Evolutionary conservation across 2,329 filamentous ascomycete genomes (phyloP).

Genomic region (Waltergamsia citrina): DNA sequence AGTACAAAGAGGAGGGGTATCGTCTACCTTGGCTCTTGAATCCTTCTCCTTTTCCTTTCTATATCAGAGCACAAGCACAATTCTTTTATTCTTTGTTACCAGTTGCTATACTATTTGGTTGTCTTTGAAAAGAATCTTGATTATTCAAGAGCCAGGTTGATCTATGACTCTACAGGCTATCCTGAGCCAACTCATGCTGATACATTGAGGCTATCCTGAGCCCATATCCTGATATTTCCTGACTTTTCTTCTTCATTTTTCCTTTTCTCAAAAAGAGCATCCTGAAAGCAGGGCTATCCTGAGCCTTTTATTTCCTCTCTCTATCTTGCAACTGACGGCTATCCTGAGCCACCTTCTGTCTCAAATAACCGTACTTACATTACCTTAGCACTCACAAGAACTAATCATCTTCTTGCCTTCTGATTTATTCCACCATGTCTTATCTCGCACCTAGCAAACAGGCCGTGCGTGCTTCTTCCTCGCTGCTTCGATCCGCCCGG

Average conservation of each 20-base stretch:
- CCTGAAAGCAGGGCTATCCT: too few species aligned
- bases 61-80: neutral
- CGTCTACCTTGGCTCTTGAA: neutral
- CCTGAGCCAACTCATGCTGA: too few species aligned
- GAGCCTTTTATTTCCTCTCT: too few species aligned
- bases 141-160: too few species aligned
- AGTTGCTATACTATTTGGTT: too few species aligned
- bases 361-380: too few species aligned
- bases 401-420: too few species aligned
- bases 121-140: neutral
- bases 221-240: too few species aligned
- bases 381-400: conserved; percentile 3
- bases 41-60: neutral
- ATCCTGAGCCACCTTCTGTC: conserved; percentile 2
- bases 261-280: too few species aligned
- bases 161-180: too few species aligned
- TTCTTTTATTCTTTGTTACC: neutral
- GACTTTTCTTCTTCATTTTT: too few species aligned
- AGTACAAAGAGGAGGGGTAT: neutral
- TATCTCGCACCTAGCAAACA: conserved; percentile 4
- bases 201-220: too few species aligned
- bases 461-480: conserved; percentile 4
- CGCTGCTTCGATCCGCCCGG: conserved; percentile 1
- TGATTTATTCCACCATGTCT: conserved; percentile 2
- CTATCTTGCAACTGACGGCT: conserved; percentile 3